A percentile compares a stretch with the other conserved stretches of the same genome.
Conservation (phyloP, 257 asterid species). For the Gentiana dahurica region DNA sequence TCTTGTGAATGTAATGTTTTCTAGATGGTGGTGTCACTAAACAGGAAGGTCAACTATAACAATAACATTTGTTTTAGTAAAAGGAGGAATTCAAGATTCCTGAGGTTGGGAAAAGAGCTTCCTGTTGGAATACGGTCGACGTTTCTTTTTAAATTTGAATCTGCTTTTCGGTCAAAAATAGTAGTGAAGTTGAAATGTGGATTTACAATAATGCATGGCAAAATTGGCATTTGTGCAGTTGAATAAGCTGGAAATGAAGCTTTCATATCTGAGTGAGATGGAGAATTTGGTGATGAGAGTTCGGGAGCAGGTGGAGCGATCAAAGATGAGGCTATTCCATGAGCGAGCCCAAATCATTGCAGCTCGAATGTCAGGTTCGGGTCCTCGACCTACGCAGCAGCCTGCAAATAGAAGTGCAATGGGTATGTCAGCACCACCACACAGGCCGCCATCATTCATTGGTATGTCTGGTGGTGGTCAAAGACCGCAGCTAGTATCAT, state of each 20-base stretch:
- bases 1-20: not conserved
- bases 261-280: conserved; percentile 74
- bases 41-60: too few relatives aligned
- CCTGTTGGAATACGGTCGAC: too few relatives aligned
- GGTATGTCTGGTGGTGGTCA: conserved; percentile 34
- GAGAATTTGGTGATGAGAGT: conserved; percentile 67
- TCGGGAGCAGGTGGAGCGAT: conserved; percentile 78
- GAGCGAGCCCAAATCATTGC: conserved; percentile 91
- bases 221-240: conserved; percentile 39
- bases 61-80: too few relatives aligned
- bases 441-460: conserved; percentile 42
- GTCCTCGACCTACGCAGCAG: conserved; percentile 51
- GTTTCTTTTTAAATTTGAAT: too few relatives aligned
- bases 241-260: conserved; percentile 80
- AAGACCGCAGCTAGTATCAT: conserved; percentile 32
- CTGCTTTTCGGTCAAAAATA: too few relatives aligned
- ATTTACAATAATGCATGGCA: too few relatives aligned
- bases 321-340: conserved; percentile 77
- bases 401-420: conserved; percentile 51
- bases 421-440: conserved; percentile 31
- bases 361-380: conserved; percentile 59
- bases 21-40: too few relatives aligned
- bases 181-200: too few relatives aligned
- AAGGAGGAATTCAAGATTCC: too few relatives aligned
- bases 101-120: too few relatives aligned